phyloP scores from a whole-genome alignment of 2,329 filamentous ascomycete species.

The Chalaropsis ovoidea region DNA sequence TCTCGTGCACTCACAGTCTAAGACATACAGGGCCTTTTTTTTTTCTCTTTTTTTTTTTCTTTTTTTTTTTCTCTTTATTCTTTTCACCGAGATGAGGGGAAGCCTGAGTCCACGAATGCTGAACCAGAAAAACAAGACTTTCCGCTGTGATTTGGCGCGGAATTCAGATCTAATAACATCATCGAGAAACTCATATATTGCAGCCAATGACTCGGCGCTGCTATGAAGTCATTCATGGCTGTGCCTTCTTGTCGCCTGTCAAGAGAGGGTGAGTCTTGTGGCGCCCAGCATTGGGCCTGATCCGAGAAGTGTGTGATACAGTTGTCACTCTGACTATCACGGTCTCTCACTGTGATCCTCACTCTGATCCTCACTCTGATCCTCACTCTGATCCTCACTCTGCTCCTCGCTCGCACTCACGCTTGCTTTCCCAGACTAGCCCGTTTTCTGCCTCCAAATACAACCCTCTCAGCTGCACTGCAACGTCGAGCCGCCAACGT shows the following conservation, averaged over 20 bases:
- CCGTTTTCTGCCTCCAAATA: not conserved
- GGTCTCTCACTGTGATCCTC: not conserved
- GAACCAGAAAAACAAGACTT: too few relatives aligned
- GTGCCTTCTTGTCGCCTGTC: too few relatives aligned
- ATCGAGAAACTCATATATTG: not conserved
- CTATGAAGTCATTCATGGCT: not conserved
- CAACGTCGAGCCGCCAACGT: not conserved
- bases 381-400: not conserved
- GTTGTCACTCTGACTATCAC: too few relatives aligned
- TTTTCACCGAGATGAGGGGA: not conserved
- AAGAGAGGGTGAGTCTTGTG: too few relatives aligned
- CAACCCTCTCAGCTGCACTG: not conserved
- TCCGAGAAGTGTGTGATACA: too few relatives aligned
- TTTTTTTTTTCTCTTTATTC: not conserved
- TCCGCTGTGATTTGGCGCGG: not conserved
- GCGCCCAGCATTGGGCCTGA: too few relatives aligned
- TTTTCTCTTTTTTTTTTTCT: not conserved
- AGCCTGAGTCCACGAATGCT: conserved; percentile 3
- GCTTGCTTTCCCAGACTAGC: not conserved
- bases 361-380: not conserved
- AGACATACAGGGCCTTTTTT: not conserved
- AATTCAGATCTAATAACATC: not conserved
- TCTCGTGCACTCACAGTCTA: not conserved
- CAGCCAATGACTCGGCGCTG: not conserved
- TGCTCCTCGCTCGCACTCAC: not conserved